phyloP scores from a whole-genome alignment of 352 stramenopile species.

The Phytopythium montanum region DNA sequence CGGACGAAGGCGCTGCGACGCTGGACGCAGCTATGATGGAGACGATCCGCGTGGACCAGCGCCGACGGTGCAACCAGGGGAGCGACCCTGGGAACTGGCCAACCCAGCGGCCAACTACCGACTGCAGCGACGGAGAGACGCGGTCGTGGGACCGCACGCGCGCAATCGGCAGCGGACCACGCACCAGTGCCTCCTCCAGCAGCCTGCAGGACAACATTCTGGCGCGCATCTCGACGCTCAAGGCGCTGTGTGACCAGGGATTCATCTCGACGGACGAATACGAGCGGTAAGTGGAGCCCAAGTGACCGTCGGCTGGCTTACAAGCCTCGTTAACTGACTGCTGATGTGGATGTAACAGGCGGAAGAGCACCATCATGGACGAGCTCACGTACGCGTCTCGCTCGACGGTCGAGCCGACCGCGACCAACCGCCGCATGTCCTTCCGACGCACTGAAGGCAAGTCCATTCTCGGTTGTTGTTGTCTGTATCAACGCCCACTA shows the following conservation, averaged over 20 bases:
- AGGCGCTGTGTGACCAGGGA: constrained; percentile 70
- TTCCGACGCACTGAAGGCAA: constrained; percentile 31
- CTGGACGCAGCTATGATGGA: constrained; percentile 4
- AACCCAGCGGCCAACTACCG: constrained; percentile 8
- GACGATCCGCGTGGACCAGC: constrained; percentile 12
- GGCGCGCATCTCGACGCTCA: constrained; percentile 64
- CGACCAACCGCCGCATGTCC: constrained; percentile 30
- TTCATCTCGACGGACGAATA: constrained; percentile 82
- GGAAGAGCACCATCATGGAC: constrained; percentile 73
- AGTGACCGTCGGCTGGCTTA: background rate
- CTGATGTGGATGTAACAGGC: constrained; percentile 22
- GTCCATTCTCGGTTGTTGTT: background rate
- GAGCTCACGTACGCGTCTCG: constrained; percentile 58
- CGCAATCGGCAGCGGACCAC: constrained; percentile 16
- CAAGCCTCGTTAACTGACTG: background rate
- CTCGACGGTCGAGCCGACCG: constrained; percentile 25
- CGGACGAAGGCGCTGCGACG: constrained; percentile 7
- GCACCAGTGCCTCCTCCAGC: background rate
- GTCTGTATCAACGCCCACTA: background rate
- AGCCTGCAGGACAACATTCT: constrained; percentile 55
- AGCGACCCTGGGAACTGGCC: background rate
- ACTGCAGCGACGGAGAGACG: background rate
- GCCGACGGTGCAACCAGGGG: background rate
- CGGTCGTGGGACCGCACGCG: constrained; percentile 36
- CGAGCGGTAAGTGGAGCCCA: constrained; percentile 33